phyloP scores from a whole-genome alignment of 768 basidiomycete genomes.

The Tylopilus plumbeoviolaceoides region DNA sequence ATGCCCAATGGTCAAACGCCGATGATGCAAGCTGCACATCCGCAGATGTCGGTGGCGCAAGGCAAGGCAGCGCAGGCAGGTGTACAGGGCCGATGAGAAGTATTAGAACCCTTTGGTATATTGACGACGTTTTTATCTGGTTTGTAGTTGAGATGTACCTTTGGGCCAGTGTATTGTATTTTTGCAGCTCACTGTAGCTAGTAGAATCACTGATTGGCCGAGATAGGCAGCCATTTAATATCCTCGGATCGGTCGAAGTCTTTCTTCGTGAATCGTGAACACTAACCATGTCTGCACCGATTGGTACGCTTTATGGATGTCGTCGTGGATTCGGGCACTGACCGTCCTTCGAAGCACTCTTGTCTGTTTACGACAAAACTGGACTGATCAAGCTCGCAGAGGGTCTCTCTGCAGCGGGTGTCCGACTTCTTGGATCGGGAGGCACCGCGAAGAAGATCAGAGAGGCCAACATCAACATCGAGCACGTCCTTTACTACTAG shows the following conservation, averaged over 20 bases:
- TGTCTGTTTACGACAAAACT: slow-evolving; percentile 97
- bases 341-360: slow-evolving; percentile 53
- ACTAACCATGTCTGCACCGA: slow-evolving; percentile 27
- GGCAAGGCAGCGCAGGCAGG: slow-evolving; percentile 33
- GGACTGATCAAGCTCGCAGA: slow-evolving; percentile 84
- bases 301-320: slow-evolving; percentile 18
- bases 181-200: slow-evolving; percentile 5
- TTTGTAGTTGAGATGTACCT: slow-evolving; percentile 1
- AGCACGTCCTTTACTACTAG: slow-evolving; percentile 53
- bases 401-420: slow-evolving; percentile 75
- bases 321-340: not conserved
- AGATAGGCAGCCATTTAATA: slow-evolving; percentile 14
- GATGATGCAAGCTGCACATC: slow-evolving; percentile 27
- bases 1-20: slow-evolving; percentile 25
- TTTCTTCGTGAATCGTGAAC: too few relatives aligned
- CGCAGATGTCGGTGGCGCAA: slow-evolving; percentile 28
- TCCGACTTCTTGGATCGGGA: slow-evolving; percentile 89
- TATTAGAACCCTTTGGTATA: not conserved
- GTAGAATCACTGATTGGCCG: slow-evolving; percentile 11
- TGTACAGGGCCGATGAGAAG: slow-evolving; percentile 32
- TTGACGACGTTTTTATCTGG: slow-evolving; percentile 1
- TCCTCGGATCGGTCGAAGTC: too few relatives aligned
- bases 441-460: slow-evolving; percentile 98
- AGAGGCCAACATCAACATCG: slow-evolving; percentile 85
- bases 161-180: slow-evolving; percentile 13